These are phyloP conservation scores for Abortiporus biennis DNA, from an alignment of 1,284 basidiomycete genomes.

Conservation along the genomic window DNA sequence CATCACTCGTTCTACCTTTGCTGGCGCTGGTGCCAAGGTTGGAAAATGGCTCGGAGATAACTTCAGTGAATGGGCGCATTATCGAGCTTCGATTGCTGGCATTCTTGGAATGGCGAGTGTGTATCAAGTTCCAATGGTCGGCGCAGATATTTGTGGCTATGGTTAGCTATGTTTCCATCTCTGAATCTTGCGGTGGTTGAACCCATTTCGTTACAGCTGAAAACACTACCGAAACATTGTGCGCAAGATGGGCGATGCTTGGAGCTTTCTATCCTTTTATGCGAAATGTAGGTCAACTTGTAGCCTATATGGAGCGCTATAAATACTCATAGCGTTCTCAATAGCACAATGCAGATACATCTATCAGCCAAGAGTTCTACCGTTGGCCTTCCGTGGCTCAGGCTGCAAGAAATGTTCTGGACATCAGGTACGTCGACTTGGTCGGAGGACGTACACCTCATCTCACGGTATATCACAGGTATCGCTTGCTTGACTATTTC, in stretches of 20 bases:
- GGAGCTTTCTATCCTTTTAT: conserved; percentile 72
- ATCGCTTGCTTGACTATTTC: conserved; percentile 66
- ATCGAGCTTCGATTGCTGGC: conserved; percentile 52
- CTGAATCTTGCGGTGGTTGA: neutral
- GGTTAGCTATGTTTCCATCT: conserved; percentile 27
- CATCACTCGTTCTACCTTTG: conserved; percentile 70
- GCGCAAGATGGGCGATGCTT: conserved; percentile 63
- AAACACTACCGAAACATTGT: conserved; percentile 58
- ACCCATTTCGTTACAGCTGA: conserved; percentile 34
- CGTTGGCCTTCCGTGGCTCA: conserved; percentile 51
- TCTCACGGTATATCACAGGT: conserved; percentile 29
- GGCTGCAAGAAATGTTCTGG: conserved; percentile 55
- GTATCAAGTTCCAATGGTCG: conserved; percentile 66
- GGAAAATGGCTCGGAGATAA: conserved; percentile 75
- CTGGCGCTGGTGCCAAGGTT: conserved; percentile 55
- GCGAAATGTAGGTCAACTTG: conserved; percentile 44
- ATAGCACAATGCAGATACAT: conserved; percentile 50
- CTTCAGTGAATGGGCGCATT: conserved; percentile 49
- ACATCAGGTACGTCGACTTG: conserved; percentile 39
- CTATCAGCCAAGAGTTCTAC: conserved; percentile 64
- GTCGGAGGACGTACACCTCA: neutral
- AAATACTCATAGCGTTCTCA: neutral
- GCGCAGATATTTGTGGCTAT: conserved; percentile 63
- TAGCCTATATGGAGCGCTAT: neutral
- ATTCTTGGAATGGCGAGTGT: conserved; percentile 58